phyloP scores from a whole-genome alignment of 2,329 filamentous ascomycete species.

The Cercospora berteroae region DNA sequence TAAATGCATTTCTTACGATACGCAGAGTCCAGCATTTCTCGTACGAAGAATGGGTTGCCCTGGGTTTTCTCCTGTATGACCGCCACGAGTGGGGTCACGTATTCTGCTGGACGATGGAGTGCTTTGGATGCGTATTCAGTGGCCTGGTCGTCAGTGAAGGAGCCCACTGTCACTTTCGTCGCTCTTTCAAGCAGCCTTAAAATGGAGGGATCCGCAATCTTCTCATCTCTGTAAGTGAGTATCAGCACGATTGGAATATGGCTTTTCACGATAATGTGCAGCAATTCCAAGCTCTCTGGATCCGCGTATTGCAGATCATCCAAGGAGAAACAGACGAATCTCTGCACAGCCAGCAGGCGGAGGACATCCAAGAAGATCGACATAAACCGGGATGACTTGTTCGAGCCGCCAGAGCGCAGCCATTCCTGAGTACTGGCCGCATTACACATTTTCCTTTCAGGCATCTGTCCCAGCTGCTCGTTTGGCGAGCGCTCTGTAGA shows the following conservation, averaged over 20 bases:
- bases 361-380: slow-evolving; percentile 86
- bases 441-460: slow-evolving; percentile 32
- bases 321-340: slow-evolving; percentile 82
- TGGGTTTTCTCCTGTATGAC: slow-evolving; percentile 86
- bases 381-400: slow-evolving; percentile 68
- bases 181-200: slow-evolving; percentile 42
- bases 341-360: slow-evolving; percentile 75
- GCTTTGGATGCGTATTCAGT: slow-evolving; percentile 79
- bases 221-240: slow-evolving; percentile 58
- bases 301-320: slow-evolving; percentile 92
- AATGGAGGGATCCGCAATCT: slow-evolving; percentile 40
- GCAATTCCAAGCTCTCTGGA: slow-evolving; percentile 78
- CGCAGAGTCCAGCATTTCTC: slow-evolving; percentile 85
- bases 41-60: slow-evolving; percentile 90
- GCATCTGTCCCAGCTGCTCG: slow-evolving; percentile 13
- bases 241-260: slow-evolving; percentile 80
- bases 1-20: slow-evolving; percentile 84
- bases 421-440: slow-evolving; percentile 44
- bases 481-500: slow-evolving; percentile 9
- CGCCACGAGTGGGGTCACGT: slow-evolving; percentile 68
- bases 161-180: slow-evolving; percentile 69
- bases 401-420: slow-evolving; percentile 46
- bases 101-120: slow-evolving; percentile 66
- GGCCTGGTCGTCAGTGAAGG: slow-evolving; percentile 76
- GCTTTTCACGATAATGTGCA: slow-evolving; percentile 74